These are phyloP conservation scores for Sarocladiaceae sp. DNA, from an alignment of 2,329 filamentous ascomycete species.

Conservation along the genomic window DNA sequence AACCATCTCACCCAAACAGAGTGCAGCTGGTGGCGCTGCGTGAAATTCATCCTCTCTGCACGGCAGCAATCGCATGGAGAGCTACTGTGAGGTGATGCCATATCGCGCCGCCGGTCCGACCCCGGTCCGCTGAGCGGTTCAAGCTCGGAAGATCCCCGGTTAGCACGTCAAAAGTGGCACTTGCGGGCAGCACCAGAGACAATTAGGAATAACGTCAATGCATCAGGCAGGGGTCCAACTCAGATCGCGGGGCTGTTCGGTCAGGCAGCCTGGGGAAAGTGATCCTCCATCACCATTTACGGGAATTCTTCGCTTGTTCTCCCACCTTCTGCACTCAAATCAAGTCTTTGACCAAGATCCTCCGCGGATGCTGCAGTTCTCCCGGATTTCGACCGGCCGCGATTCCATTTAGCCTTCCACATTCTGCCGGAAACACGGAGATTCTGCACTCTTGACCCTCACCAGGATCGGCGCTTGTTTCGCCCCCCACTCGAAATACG, in stretches of 20 bases:
- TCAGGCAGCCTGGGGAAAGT: not conserved
- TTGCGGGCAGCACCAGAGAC: not conserved
- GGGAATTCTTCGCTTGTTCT: too few relatives aligned
- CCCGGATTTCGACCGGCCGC: too few relatives aligned
- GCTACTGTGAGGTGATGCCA: not conserved
- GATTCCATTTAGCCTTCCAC: too few relatives aligned
- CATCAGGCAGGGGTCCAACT: not conserved
- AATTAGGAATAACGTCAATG: conserved; percentile 1
- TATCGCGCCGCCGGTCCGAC: conserved; percentile 3
- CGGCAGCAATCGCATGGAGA: not conserved
- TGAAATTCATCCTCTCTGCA: conserved; percentile 2
- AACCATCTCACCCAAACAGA: not conserved
- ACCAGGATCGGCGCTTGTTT: too few relatives aligned
- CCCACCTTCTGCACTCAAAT: too few relatives aligned
- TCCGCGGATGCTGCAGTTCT: too few relatives aligned
- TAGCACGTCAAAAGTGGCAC: not conserved
- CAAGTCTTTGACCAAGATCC: too few relatives aligned
- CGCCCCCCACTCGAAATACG: too few relatives aligned
- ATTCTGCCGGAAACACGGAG: too few relatives aligned
- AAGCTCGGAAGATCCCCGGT: not conserved
- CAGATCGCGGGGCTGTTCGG: not conserved
- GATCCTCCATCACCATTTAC: too few relatives aligned
- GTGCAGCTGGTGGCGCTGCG: conserved; percentile 2
- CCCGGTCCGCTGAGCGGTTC: conserved; percentile 3
- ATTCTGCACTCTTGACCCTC: too few relatives aligned